Base-by-base conservation (phyloP, 163 green algal genomes). In the Scenedesmus sp. region DNA sequence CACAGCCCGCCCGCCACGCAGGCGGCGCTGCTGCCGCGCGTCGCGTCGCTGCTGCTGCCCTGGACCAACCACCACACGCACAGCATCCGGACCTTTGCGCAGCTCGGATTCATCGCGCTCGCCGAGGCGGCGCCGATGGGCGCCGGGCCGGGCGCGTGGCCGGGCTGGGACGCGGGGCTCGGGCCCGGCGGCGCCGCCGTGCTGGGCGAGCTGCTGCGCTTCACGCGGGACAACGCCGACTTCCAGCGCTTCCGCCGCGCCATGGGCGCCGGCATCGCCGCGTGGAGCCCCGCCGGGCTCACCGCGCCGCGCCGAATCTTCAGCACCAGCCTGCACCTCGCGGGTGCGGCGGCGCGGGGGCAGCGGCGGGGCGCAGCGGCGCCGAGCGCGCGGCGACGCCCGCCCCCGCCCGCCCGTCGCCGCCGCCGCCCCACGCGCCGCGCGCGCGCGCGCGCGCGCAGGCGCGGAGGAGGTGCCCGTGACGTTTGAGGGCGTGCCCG, bases 401-500 rank as follows among this genome's bases (percentile, higher is more conserved):
- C n/a, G n/a, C n/a, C n/a, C n/a, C n/a, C n/a, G n/a, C n/a, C n/a
- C n/a, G n/a, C n/a, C n/a, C n/a, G n/a, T n/a, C n/a, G n/a, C n/a
- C n/a, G n/a, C n/a, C n/a, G n/a, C n/a, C n/a, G n/a, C n/a, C n/a
- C n/a, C n/a, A n/a, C n/a, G n/a, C n/a, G n/a, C n/a, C n/a, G n/a
- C n/a, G n/a, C n/a, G n/a, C n/a, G n/a, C n/a, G n/a, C n/a, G 28
- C 24, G 7, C 64, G 29, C 4, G 29, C 17, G 33, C 34, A 74
- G 73, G 60, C 63, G 45, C 48, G 34, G 73, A 74, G 31, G 73
- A 73, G 13, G 34, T 13, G 3, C 60, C 65, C 34, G 44, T 77
- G 31, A 78, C 71, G 0, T 86, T 91, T 69, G 87, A 92, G 67
- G 87, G 87, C 60, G 84, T 78, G 0, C 86, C 84, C 13, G 29